Evolutionary conservation across 805 yeast species (phyloP), one percentile per base, ranked within the genome.

Genomic region (Dipodascus albidus): DNA sequence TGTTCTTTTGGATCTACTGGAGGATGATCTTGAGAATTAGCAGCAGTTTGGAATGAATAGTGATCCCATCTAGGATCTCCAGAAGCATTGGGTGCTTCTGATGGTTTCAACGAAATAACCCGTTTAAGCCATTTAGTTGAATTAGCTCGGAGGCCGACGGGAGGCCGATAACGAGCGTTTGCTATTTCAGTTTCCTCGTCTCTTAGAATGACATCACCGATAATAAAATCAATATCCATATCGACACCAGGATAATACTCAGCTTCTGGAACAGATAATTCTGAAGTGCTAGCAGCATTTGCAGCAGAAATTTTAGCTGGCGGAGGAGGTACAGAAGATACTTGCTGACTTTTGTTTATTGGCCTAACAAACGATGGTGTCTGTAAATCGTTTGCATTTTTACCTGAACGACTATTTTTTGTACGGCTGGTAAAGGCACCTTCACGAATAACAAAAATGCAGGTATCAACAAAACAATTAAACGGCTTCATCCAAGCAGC

Each of bases 401-500:
- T 50, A 14, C 11, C 38, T 31, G 15, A 31, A 31, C 9, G 15
- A 9, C 38, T 31, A 15, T 38, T 38, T 38, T 27, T 27, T 27
- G 50, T 23, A 14, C 14, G 72, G 71, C 95, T 95, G 87, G 33
- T 6, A 14, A 38, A 38, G 1, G 96, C 95, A 55, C 72, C 75
- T 64, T 89, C 96, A 53, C 93, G 74, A 58, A 81, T 76, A 24
- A 85, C 68, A 62, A 86, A 88, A 8, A 88, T 95, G 22, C 78
- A 54, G 0, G 89, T 73, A 63, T 89, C 95, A 24, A 88, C 80
- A 44, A 81, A 72, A 42, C 95, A 88, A 64, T 82, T 83, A 59
- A 86, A 75, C 1, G 96, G 89, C 64, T 85, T 88, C 72, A 83
- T 78, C 59, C 80, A 81, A 0, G 90, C 83, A n/a, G 84, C 79